Conservation (phyloP, 805 yeast genomes). For the Yamadazyma olivae region DNA sequence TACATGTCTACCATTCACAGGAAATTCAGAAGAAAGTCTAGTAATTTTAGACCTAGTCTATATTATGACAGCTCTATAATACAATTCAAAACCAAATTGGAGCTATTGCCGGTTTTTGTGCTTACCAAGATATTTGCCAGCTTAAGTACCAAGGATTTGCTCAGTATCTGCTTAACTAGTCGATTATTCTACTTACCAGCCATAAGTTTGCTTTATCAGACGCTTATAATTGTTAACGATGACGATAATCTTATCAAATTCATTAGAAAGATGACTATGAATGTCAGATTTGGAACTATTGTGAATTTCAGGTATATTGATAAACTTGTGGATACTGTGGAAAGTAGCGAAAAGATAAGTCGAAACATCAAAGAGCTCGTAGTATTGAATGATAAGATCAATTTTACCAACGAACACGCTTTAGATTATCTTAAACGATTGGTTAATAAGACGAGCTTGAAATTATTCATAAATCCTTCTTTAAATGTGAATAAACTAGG, state of each 20-base stretch:
- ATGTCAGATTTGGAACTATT: conserved; percentile 17
- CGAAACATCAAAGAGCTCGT: conserved; percentile 2
- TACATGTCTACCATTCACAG: too few relatives aligned
- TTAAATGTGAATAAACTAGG: background rate
- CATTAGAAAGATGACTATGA: background rate
- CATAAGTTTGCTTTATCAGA: conserved; percentile 18
- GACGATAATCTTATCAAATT: conserved; percentile 3
- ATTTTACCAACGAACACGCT: conserved; percentile 1
- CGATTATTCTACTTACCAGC: conserved; percentile 25
- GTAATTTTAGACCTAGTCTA: conserved; percentile 11
- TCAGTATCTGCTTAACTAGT: conserved; percentile 18
- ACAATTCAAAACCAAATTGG: conserved; percentile 8
- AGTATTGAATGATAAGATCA: conserved; percentile 5
- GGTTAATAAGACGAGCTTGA: background rate
- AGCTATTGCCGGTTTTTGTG: conserved; percentile 18
- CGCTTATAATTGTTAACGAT: conserved; percentile 15
- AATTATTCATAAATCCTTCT: conserved; percentile 4
- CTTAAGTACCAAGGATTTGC: conserved; percentile 19
- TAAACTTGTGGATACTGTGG: conserved; percentile 12
- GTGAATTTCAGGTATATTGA: conserved; percentile 12
- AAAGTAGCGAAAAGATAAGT: conserved; percentile 7
- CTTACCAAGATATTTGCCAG: conserved; percentile 17
- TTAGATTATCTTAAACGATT: background rate
- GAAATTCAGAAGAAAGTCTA: conserved; percentile 12
- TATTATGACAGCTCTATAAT: conserved; percentile 9